A percentile compares a stretch with the other conserved stretches of the same genome.
These are phyloP conservation scores for Mortierella sp. DNA, from an alignment of 371 early-diverging fungal genomes.

Conservation along the genomic window DNA sequence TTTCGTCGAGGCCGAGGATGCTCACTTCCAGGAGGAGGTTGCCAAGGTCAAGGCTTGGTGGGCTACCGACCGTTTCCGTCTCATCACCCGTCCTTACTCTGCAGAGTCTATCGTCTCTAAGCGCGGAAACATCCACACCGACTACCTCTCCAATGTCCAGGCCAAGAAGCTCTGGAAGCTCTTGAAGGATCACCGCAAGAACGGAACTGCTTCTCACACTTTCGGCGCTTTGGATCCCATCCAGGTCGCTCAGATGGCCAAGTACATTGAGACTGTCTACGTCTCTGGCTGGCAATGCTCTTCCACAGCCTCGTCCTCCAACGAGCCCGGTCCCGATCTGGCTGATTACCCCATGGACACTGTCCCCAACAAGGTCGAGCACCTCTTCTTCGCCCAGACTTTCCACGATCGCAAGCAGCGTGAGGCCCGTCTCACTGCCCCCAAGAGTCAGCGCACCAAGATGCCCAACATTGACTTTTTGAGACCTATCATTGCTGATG, in stretches of 20 bases:
- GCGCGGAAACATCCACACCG: constrained; percentile 84
- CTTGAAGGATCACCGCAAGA: constrained; percentile 82
- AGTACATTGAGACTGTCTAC: constrained; percentile 97
- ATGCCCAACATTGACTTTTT: constrained; percentile 89
- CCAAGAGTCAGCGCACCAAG: constrained; percentile 77
- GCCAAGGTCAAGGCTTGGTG: constrained; percentile 92
- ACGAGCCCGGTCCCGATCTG: constrained; percentile 99
- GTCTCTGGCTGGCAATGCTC: constrained; percentile 99
- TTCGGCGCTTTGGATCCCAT: constrained; percentile 96
- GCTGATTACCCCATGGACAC: constrained; percentile 99
- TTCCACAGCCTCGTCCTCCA: constrained; percentile 95
- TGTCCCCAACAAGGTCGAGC: constrained; percentile 99
- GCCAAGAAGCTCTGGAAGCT: constrained; percentile 96
- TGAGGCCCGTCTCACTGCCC: constrained; percentile 84
- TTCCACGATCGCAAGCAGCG: constrained; percentile 99
- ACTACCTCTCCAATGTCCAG: constrained; percentile 87
- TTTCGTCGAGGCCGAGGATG: constrained; percentile 70
- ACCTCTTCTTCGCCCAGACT: constrained; percentile 96
- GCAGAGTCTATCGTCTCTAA: constrained; percentile 93
- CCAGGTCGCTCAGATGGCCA: constrained; percentile 97
- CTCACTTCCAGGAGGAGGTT: constrained; percentile 82
- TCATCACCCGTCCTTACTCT: constrained; percentile 91
- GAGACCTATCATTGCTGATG: constrained; percentile 98
- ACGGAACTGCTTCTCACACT: constrained; percentile 89
- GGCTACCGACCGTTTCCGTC: constrained; percentile 84